Percentiles rank a stretch among this genome's conserved stretches.
These are phyloP conservation scores for Ascochyta rabiei DNA, from an alignment of 2,329 filamentous ascomycete genomes.

Conservation along the genomic window DNA sequence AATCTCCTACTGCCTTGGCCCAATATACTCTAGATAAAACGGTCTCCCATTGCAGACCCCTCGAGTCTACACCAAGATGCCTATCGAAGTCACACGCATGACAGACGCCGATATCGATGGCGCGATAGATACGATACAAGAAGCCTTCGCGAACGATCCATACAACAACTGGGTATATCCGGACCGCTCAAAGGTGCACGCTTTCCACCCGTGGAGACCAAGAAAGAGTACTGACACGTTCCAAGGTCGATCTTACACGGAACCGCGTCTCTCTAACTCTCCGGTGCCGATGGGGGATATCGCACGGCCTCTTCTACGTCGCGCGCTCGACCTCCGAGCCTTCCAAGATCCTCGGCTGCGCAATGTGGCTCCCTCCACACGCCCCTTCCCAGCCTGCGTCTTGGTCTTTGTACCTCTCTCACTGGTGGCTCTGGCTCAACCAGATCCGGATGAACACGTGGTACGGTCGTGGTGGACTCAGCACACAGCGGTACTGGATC, in stretches of 20 bases:
- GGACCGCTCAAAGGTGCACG: constrained; percentile 61
- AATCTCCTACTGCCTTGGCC: neutral
- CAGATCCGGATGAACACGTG: constrained; percentile 71
- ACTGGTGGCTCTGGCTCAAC: constrained; percentile 69
- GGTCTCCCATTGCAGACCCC: neutral
- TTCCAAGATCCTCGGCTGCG: constrained; percentile 67
- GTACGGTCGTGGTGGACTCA: constrained; percentile 72
- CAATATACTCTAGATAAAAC: neutral
- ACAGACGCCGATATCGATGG: constrained; percentile 66
- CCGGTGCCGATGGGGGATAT: constrained; percentile 73
- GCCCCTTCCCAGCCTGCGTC: constrained; percentile 55
- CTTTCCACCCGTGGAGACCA: constrained; percentile 6
- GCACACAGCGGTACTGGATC: constrained; percentile 71
- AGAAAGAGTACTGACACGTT: neutral
- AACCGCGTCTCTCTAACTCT: constrained; percentile 69
- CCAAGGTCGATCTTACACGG: constrained; percentile 63
- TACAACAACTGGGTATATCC: constrained; percentile 70
- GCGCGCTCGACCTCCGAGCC: constrained; percentile 63
- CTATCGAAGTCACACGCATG: constrained; percentile 63
- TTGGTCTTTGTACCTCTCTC: constrained; percentile 68
- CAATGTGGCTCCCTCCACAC: constrained; percentile 72
- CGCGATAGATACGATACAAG: constrained; percentile 69
- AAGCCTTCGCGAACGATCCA: constrained; percentile 69
- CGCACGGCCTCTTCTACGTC: constrained; percentile 72
- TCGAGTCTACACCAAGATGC: constrained; percentile 33